Evolutionary conservation across 1,284 basidiomycete genomes (phyloP).

Genomic region (Macrocybe sp.): DNA sequence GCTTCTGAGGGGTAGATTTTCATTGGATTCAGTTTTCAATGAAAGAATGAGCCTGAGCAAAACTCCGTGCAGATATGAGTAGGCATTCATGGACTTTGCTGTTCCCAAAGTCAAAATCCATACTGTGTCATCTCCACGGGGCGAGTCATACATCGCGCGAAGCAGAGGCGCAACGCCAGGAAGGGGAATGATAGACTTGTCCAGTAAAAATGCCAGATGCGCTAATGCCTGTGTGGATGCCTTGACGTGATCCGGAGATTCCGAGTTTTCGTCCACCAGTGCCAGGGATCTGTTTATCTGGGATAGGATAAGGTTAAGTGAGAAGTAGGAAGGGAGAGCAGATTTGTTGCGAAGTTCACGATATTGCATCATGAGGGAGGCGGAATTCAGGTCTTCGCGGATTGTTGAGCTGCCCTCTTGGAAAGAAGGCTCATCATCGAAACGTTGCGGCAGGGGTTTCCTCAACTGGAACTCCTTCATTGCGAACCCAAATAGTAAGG

Average conservation of each 20-base stretch:
- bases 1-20: constrained; percentile 8
- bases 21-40: constrained; percentile 9
- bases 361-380: constrained; percentile 8
- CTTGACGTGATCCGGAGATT: constrained; percentile 13
- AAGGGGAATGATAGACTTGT: constrained; percentile 42
- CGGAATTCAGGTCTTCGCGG: constrained; percentile 12
- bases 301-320: too few species aligned
- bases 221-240: constrained; percentile 54
- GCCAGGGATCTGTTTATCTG: constrained; percentile 10
- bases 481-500: constrained; percentile 60
- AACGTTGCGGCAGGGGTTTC: constrained; percentile 13
- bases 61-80: constrained; percentile 53
- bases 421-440: constrained; percentile 6
- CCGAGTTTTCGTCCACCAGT: constrained; percentile 10
- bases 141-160: constrained; percentile 44
- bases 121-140: constrained; percentile 38
- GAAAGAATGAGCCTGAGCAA: constrained; percentile 29
- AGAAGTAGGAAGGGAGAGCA: too few species aligned
- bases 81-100: constrained; percentile 36
- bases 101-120: constrained; percentile 34
- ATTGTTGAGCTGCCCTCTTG: constrained; percentile 3
- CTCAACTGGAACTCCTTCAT: constrained; percentile 55
- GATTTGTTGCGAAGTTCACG: background rate
- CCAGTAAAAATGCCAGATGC: constrained; percentile 47
- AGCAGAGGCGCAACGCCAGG: constrained; percentile 40